Evolutionary conservation across 2,329 filamentous ascomycete genomes (phyloP), one percentile per base, ranked within the genome.

Genomic region (Pseudocercospora fijiensis): DNA sequence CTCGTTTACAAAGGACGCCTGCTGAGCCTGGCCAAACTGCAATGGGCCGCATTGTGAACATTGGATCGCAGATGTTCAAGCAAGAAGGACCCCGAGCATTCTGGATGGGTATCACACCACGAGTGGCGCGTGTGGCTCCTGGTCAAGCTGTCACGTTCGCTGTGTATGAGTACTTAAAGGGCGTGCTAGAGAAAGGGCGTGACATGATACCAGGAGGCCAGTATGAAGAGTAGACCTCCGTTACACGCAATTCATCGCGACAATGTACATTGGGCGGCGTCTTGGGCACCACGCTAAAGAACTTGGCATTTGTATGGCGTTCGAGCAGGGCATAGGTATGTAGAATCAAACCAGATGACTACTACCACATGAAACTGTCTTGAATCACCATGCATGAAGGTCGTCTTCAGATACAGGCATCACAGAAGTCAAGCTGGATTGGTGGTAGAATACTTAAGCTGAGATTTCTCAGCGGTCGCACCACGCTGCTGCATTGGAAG

Each of bases 51-150:
- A 97, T 99, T 71, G 83, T 85, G 28, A 77, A 80, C 45, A 99
- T 99, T 72, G 88, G 91, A 58, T 79, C 76, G 57, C 77, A 80
- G 47, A 83, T 83, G 80, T 82, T 80, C 78, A 91, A 90, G 74
- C 91, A 96, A 81, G 95, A 99, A 80, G 95, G 95, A 37, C 83
- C 94, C 71, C 88, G 92, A 73, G 95, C 95, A 55, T 99, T 99
- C 81, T 99, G 96, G 84, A 98, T 98, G 85, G 95, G 95, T 73
- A 99, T 99, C 79, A 99, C 95, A 53, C 95, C 95, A 6, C 87
- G 95, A 72, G 90, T 99, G 71, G 98, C 98, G 92, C 88, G 95
- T 74, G 95, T 99, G 60, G 95, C 95, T 26, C 95, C 95, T 7
- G 95, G 95, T 53, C 95, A 99, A 82, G 95, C 88, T 18, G 87